These are phyloP conservation scores for Talaromyces sp. DNA, from an alignment of 2,329 filamentous ascomycete species.

Conservation along the genomic window DNA sequence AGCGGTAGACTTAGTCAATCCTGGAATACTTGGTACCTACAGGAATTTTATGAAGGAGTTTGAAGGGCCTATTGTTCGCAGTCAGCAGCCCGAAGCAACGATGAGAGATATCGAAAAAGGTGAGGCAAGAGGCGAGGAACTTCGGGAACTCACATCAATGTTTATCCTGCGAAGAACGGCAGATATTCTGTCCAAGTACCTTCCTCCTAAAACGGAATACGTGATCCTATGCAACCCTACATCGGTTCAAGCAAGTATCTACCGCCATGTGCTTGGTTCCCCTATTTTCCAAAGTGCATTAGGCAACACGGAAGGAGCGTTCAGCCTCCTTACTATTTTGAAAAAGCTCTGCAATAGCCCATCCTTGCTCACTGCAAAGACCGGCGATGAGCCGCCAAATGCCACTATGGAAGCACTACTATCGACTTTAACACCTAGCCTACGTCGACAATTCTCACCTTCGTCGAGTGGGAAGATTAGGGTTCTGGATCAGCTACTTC, in stretches of 20 bases:
- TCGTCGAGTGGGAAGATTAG: constrained; percentile 65
- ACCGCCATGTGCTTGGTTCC: constrained; percentile 64
- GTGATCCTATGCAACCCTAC: constrained; percentile 66
- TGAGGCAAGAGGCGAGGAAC: constrained; percentile 60
- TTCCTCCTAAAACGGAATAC: constrained; percentile 67
- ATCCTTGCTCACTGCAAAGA: constrained; percentile 57
- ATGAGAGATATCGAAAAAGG: constrained; percentile 63
- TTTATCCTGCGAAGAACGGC: constrained; percentile 67
- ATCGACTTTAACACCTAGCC: constrained; percentile 54
- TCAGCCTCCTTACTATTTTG: constrained; percentile 69
- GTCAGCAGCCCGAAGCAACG: constrained; percentile 63
- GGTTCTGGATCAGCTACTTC: constrained; percentile 64
- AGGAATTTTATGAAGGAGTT: constrained; percentile 64
- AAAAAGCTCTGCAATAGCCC: constrained; percentile 76
- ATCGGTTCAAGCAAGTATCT: constrained; percentile 58
- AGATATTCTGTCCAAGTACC: constrained; percentile 64
- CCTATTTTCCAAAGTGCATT: constrained; percentile 62
- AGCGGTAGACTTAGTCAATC: constrained; percentile 69
- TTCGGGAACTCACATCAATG: constrained; percentile 59
- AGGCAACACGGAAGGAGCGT: constrained; percentile 60
- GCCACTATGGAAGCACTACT: constrained; percentile 51
- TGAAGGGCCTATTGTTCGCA: constrained; percentile 63
- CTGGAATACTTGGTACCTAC: constrained; percentile 62
- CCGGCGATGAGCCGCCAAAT: constrained; percentile 46
- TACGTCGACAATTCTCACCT: constrained; percentile 55